Percentiles rank a stretch among this genome's conserved stretches.
These are phyloP conservation scores for Papilionanthe hybrid DNA, from an alignment of 116 monocot species.

Conservation along the genomic window DNA sequence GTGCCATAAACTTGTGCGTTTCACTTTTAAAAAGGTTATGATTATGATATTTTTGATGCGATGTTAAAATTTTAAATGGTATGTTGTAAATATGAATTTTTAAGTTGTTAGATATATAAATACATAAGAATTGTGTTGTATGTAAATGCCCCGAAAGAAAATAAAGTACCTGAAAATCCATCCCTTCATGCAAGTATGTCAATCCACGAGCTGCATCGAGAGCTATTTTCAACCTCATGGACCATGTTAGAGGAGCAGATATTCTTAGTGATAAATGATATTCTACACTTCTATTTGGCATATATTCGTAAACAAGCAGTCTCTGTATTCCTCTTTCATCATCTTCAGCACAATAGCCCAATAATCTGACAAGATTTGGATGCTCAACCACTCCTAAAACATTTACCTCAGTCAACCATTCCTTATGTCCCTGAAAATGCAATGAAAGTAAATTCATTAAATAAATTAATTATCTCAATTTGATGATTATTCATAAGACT, in stretches of 20 bases:
- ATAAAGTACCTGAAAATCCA: slow-evolving; percentile 20
- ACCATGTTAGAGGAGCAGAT: slow-evolving; percentile 13
- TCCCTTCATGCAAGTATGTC: slow-evolving; percentile 18
- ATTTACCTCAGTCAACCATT: slow-evolving; percentile 26
- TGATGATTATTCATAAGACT: not conserved
- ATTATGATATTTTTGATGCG: too few species aligned
- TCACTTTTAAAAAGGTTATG: too few species aligned
- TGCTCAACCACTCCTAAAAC: slow-evolving; percentile 23
- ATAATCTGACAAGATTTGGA: slow-evolving; percentile 25
- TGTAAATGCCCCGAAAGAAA: not conserved
- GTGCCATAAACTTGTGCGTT: too few species aligned
- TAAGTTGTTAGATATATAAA: too few species aligned
- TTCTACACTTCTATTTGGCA: slow-evolving; percentile 23
- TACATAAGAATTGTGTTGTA: not conserved
- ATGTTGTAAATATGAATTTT: too few species aligned
- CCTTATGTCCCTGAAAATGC: slow-evolving; percentile 17
- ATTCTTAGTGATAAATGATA: slow-evolving; percentile 10
- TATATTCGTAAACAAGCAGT: slow-evolving; percentile 23
- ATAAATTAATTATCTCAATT: not conserved
- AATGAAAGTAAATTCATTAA: not conserved
- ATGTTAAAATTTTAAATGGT: too few species aligned
- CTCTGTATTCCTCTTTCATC: slow-evolving; percentile 22
- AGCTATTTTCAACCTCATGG: slow-evolving; percentile 18
- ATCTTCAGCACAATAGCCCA: slow-evolving; percentile 21
- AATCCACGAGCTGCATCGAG: slow-evolving; percentile 19